phyloP scores from a whole-genome alignment of 78 protist genomes.

The Speleostelium caveatum region DNA sequence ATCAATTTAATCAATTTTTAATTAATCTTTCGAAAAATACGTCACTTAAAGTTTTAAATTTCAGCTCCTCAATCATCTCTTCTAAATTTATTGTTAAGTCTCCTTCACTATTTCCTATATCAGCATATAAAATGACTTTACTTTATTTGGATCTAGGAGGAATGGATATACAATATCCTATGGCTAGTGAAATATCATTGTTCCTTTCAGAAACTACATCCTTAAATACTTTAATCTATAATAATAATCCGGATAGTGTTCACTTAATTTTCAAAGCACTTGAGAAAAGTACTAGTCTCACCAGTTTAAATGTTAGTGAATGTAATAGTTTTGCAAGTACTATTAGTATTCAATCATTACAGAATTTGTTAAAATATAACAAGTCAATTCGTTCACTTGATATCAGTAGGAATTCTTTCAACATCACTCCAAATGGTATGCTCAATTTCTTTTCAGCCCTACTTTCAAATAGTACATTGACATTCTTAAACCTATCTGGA shows the following conservation, averaged over 20 bases:
- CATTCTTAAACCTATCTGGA: slow-evolving; percentile 11
- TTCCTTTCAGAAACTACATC: background rate
- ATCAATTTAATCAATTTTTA: background rate
- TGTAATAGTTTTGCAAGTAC: background rate
- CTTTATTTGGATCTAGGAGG: slow-evolving; percentile 18
- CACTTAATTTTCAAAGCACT: background rate
- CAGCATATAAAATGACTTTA: no score
- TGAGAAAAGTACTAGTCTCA: background rate
- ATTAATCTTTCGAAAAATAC: no score
- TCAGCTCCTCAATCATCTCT: no score
- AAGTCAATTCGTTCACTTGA: background rate
- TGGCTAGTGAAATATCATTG: background rate
- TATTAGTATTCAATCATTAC: background rate
- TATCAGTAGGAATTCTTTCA: slow-evolving; percentile 16
- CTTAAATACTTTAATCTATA: slow-evolving; percentile 8
- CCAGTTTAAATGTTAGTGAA: slow-evolving; percentile 6
- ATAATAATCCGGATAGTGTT: slow-evolving; percentile 19
- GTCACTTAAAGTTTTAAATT: no score
- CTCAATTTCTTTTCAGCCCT: background rate
- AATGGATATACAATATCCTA: background rate
- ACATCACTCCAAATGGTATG: background rate
- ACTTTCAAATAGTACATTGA: background rate
- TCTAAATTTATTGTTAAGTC: background rate
- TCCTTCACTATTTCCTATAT: no score
- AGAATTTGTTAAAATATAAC: background rate